Evolutionary conservation across 2,329 filamentous ascomycete species (phyloP).

Genomic region (Fusarium lyarnte): DNA sequence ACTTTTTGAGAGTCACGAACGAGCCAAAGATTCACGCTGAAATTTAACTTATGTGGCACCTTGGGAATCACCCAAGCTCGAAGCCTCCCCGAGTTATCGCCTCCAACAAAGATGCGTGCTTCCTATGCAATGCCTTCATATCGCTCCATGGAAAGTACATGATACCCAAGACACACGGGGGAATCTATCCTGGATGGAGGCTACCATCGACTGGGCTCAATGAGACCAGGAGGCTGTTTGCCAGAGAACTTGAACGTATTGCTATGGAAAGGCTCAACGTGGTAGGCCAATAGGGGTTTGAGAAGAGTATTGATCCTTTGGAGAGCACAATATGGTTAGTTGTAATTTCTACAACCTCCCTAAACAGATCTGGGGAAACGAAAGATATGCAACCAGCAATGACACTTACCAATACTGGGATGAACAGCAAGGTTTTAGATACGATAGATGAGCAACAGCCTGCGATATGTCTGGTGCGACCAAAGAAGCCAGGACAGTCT

Average conservation of each 20-base stretch:
- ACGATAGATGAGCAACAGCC: neutral
- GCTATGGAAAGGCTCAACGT: neutral
- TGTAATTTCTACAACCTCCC: neutral
- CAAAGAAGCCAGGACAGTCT: neutral
- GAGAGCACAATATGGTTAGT: conserved; percentile 18
- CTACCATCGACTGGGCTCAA: conserved; percentile 1
- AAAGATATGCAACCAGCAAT: neutral
- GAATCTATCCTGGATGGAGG: conserved; percentile 32
- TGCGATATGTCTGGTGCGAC: too few species aligned
- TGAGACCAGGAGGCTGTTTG: neutral
- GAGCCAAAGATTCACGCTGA: conserved; percentile 34
- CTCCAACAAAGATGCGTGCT: conserved; percentile 36
- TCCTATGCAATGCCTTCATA: conserved; percentile 35
- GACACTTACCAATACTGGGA: neutral
- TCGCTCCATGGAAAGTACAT: conserved; percentile 1
- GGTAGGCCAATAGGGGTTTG: neutral
- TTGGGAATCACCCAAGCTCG: conserved; percentile 2
- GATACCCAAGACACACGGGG: conserved; percentile 25
- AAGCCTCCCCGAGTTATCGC: conserved; percentile 28
- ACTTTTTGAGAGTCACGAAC: neutral
- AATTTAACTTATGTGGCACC: conserved; percentile 35
- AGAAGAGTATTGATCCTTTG: neutral
- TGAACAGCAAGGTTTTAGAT: neutral
- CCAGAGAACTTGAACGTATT: neutral
- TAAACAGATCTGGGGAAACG: neutral